A percentile compares a stretch with the other conserved stretches of the same genome.
Conservation (phyloP, 1,284 basidiomycete species). For the Tranzscheliella williamsii region DNA sequence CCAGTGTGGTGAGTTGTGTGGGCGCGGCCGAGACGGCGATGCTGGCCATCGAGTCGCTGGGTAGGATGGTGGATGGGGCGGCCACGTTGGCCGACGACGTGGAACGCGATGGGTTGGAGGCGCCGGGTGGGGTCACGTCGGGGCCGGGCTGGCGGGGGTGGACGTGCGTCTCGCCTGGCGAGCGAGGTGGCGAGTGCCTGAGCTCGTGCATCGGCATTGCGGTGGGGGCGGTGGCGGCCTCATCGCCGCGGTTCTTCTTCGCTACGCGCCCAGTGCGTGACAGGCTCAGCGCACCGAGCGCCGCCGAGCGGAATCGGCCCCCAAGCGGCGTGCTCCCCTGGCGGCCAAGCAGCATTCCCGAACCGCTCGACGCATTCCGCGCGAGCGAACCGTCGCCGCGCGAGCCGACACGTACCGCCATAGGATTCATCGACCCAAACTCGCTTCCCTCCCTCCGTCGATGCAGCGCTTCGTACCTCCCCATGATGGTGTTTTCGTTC, state of each 20-base stretch:
- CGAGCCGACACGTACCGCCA: background rate
- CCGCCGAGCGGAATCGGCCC: constrained; percentile 17
- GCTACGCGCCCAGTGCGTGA: background rate
- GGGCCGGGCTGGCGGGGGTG: no score
- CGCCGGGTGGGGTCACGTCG: no score
- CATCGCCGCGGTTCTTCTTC: background rate
- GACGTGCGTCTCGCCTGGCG: no score
- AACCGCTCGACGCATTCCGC: background rate
- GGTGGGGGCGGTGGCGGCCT: background rate
- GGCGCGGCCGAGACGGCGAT: background rate
- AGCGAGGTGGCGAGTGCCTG: no score
- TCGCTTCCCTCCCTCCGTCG: constrained; percentile 22
- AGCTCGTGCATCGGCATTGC: background rate
- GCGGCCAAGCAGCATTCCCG: background rate
- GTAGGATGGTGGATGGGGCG: background rate
- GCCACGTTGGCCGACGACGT: no score
- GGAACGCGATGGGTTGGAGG: no score
- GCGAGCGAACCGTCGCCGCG: background rate
- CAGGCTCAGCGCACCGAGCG: constrained; percentile 22
- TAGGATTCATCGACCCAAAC: no score
- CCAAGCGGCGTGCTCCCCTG: constrained; percentile 6
- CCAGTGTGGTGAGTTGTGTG: background rate
- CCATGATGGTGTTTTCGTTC: constrained; percentile 24
- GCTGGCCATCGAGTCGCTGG: background rate
- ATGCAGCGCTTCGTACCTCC: constrained; percentile 26